These are phyloP conservation scores for Fraxinus floribunda DNA, from an alignment of 305 asterid genomes.

Conservation along the genomic window DNA sequence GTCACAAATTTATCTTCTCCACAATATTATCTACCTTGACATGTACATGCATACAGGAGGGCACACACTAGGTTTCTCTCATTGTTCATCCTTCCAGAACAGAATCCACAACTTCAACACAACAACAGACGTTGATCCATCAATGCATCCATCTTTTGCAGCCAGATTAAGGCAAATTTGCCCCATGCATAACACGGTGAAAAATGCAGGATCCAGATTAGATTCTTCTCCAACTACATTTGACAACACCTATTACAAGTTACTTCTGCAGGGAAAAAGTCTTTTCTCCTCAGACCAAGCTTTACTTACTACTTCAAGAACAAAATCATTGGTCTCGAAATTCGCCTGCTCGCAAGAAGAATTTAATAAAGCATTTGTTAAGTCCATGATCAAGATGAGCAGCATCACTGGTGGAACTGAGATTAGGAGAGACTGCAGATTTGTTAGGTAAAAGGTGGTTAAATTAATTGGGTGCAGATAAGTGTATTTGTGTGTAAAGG, in stretches of 20 bases:
- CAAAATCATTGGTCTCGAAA: conserved; percentile 38
- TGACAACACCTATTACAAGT: conserved; percentile 47
- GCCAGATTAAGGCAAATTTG: conserved; percentile 33
- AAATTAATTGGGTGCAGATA: background rate
- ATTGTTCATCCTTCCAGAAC: conserved; percentile 55
- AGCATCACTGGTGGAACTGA: conserved; percentile 44
- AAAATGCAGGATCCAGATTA: conserved; percentile 39
- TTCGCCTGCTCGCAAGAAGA: conserved; percentile 36
- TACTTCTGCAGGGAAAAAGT: conserved; percentile 46
- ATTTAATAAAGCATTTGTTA: conserved; percentile 41
- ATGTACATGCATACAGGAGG: conserved; percentile 35
- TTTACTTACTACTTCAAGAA: conserved; percentile 30
- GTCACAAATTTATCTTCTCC: background rate
- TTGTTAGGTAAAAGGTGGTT: conserved; percentile 13
- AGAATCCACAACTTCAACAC: conserved; percentile 53
- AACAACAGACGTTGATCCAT: conserved; percentile 36
- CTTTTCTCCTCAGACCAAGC: conserved; percentile 57
- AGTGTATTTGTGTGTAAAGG: background rate
- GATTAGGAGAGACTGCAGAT: conserved; percentile 40
- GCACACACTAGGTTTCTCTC: conserved; percentile 61
- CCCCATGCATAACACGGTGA: conserved; percentile 49
- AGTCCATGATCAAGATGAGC: conserved; percentile 54
- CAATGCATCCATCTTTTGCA: conserved; percentile 40
- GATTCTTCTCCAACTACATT: conserved; percentile 49
- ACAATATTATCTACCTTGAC: background rate